Conservation (phyloP, 805 yeast genomes). For the Starmerella apis region DNA sequence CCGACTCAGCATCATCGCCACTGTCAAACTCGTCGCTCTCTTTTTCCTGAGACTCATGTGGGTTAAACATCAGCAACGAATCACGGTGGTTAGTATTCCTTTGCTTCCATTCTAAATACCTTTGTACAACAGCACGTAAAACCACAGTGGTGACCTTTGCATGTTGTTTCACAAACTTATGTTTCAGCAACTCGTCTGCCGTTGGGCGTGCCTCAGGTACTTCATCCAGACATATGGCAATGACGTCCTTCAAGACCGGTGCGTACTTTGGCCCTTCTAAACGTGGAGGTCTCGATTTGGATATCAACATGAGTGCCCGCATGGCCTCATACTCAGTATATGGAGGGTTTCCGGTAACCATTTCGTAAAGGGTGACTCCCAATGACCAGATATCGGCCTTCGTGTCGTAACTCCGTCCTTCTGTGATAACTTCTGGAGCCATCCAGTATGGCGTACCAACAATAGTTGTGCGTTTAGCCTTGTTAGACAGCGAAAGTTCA, state of each 20-base stretch:
- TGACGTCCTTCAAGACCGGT: slow-evolving; percentile 64
- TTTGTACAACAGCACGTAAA: slow-evolving; percentile 61
- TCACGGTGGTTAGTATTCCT: slow-evolving; percentile 39
- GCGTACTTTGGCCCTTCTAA: slow-evolving; percentile 83
- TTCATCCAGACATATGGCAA: slow-evolving; percentile 88
- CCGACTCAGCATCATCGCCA: slow-evolving; percentile 23
- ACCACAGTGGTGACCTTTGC: slow-evolving; percentile 49
- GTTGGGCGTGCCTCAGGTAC: slow-evolving; percentile 77
- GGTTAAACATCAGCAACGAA: slow-evolving; percentile 30
- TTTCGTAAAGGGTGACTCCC: slow-evolving; percentile 88
- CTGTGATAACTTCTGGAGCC: slow-evolving; percentile 44
- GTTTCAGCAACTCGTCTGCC: slow-evolving; percentile 73
- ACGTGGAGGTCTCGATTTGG: slow-evolving; percentile 89
- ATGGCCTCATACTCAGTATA: slow-evolving; percentile 89
- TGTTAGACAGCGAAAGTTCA: slow-evolving; percentile 60
- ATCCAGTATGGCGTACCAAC: slow-evolving; percentile 56
- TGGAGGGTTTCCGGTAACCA: slow-evolving; percentile 96
- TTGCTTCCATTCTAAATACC: slow-evolving; percentile 47
- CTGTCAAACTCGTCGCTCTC: slow-evolving; percentile 26
- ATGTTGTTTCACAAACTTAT: slow-evolving; percentile 59
- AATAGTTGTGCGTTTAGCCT: slow-evolving; percentile 75
- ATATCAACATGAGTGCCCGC: slow-evolving; percentile 88
- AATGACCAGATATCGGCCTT: slow-evolving; percentile 97
- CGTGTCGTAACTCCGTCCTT: slow-evolving; percentile 40
- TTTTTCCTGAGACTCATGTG: slow-evolving; percentile 20